A percentile compares a stretch with the other conserved stretches of the same genome.
Evolutionary conservation across 768 basidiomycete genomes (phyloP).

Genomic region (Krasilnikovozyma curviuscula): DNA sequence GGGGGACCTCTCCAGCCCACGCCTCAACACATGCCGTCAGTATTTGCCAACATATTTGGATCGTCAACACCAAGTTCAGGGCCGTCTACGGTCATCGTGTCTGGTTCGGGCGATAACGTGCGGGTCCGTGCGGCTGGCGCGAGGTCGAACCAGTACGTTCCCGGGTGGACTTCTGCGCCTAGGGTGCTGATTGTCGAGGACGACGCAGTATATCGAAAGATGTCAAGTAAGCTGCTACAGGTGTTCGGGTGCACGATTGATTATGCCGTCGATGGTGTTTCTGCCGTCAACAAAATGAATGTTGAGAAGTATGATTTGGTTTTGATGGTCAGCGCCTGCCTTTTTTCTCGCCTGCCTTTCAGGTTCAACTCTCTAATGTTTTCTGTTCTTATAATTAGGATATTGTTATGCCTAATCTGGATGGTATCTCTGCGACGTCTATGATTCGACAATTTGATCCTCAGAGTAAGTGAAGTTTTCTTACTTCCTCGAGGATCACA

Average conservation of each 20-base stretch:
- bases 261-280: conserved; percentile 79
- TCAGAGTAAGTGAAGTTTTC: conserved; percentile 32
- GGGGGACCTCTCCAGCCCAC: too few species aligned
- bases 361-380: background rate
- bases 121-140: too few species aligned
- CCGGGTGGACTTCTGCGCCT: conserved; percentile 35
- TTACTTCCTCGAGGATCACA: too few species aligned
- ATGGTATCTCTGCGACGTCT: conserved; percentile 71
- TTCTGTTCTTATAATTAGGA: conserved; percentile 36
- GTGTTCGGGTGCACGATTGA: conserved; percentile 90
- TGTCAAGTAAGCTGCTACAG: conserved; percentile 82
- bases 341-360: background rate
- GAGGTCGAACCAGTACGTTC: conserved; percentile 13
- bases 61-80: background rate
- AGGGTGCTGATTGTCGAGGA: conserved; percentile 86
- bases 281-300: conserved; percentile 92
- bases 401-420: conserved; percentile 53
- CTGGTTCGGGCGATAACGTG: too few species aligned
- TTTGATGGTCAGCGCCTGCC: conserved; percentile 49
- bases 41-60: too few species aligned
- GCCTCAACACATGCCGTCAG: too few species aligned
- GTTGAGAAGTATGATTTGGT: conserved; percentile 87
- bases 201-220: conserved; percentile 69
- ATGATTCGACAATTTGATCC: conserved; percentile 87
- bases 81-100: background rate